Evolutionary conservation across 257 asterid genomes (phyloP), one percentile per base, ranked within the genome.

Genomic region (Ligustrum vulgare): DNA sequence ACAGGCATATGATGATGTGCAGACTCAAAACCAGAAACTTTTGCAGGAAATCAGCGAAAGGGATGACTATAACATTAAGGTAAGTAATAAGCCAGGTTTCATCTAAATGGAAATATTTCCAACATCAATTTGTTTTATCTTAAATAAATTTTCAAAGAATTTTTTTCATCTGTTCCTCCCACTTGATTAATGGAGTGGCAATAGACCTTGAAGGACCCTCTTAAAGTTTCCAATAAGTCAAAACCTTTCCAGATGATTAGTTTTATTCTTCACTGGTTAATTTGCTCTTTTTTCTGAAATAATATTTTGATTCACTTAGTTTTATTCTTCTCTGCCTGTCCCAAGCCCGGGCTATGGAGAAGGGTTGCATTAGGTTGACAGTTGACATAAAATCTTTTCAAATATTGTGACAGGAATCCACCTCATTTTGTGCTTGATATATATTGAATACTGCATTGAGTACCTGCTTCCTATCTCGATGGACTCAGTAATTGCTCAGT

Each of bases 1-100:
- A 75, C 96, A 90, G 84, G 99, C 97, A 70, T 95, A 95, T 67
- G 99, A 90, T 82, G 99, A 95, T 78, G 93, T 95, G 97, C 99
- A 95, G 80, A 83, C 91, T 80, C 99, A 95, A 80, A 95, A 93
- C 79, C 99, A 95, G 70, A 97, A 95, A 82, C 96, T 93, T 69
- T 87, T 95, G 90, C 97, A 89, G 83, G 96, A 95, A 86, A 85
- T 95, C 76, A 87, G 97, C 0, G 99, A 95, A 86, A 86, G 98
- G 78, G 99, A 95, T 84, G 99, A 93, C 80, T 95, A 90, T 73
- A 95, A 93, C 75, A 86, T 93, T 16, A 93, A 93, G 97, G 98
- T 93, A 72, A 74, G 69, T 39, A 73, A 74, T 79, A 63, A 32
- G 54, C 64, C 76, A 69, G 54, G 68, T 73, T 77, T 75, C 31